Conservation (phyloP, 1,284 basidiomycete species). For the Pholiota adiposa region DNA sequence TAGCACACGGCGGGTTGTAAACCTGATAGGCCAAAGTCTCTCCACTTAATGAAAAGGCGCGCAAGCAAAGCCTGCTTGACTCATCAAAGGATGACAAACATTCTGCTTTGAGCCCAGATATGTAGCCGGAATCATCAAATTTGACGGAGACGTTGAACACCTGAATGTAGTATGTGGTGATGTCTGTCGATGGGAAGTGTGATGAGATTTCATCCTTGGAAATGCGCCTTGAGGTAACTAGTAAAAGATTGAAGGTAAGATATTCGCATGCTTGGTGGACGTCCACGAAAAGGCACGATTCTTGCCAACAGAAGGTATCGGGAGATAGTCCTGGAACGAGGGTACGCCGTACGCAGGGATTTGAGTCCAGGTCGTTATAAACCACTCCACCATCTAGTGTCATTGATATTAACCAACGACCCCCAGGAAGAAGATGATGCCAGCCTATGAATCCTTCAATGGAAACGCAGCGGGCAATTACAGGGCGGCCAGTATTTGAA, state of each 20-base stretch:
- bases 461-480: not conserved
- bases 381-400: not conserved
- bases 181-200: not conserved
- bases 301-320: no score
- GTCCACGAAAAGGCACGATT: no score
- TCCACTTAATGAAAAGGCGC: not conserved
- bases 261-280: no score
- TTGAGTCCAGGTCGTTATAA: not conserved
- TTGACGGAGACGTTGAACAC: not conserved
- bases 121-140: not conserved
- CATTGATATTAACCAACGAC: not conserved
- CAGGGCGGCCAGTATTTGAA: not conserved
- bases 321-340: not conserved
- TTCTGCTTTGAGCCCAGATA: not conserved
- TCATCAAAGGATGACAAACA: not conserved
- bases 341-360: not conserved
- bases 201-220: not conserved
- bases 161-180: no score
- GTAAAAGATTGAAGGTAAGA: no score
- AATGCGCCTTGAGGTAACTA: no score
- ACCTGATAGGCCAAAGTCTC: not conserved
- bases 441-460: not conserved
- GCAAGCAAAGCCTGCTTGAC: not conserved
- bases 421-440: not conserved
- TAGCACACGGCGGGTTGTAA: not conserved